Conservation (phyloP, 2,329 filamentous ascomycete species). For the Penicillium sp. region DNA sequence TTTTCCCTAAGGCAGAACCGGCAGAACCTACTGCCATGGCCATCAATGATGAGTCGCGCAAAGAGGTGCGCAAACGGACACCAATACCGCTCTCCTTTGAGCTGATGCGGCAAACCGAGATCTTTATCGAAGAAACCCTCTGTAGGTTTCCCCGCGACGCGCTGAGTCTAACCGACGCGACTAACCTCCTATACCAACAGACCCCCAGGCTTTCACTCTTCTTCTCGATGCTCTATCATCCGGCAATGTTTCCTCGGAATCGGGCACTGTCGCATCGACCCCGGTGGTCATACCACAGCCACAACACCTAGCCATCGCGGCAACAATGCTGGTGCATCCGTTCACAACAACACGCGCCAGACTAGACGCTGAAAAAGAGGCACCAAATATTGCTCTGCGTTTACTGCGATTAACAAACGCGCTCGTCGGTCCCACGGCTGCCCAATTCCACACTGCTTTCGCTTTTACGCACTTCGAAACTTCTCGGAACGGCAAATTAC, state of each 20-base stretch:
- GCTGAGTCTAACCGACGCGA: background rate
- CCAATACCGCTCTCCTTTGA: constrained; percentile 61
- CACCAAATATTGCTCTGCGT: constrained; percentile 66
- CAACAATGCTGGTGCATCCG: constrained; percentile 81
- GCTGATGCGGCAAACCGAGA: constrained; percentile 65
- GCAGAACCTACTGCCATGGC: constrained; percentile 14
- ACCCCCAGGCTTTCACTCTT: constrained; percentile 62
- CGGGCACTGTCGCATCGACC: constrained; percentile 34
- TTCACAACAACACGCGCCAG: constrained; percentile 71
- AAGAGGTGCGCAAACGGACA: constrained; percentile 54
- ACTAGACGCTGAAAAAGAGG: constrained; percentile 60
- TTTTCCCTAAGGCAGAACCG: background rate
- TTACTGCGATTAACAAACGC: constrained; percentile 69
- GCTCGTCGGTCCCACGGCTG: constrained; percentile 68
- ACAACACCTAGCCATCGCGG: constrained; percentile 73
- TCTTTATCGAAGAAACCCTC: constrained; percentile 74
- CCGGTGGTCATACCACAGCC: constrained; percentile 68
- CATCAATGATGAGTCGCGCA: constrained; percentile 34
- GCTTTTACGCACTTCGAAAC: constrained; percentile 55
- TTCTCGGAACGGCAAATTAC: constrained; percentile 34
- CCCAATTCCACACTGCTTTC: constrained; percentile 72
- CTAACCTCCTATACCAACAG: constrained; percentile 36
- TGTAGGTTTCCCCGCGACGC: constrained; percentile 48
- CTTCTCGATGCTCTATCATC: constrained; percentile 51
- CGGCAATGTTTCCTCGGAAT: constrained; percentile 10